Evolutionary conservation across 1,284 basidiomycete species (phyloP), one percentile per base, ranked within the genome.

Genomic region (Heterobasidion parviporum): DNA sequence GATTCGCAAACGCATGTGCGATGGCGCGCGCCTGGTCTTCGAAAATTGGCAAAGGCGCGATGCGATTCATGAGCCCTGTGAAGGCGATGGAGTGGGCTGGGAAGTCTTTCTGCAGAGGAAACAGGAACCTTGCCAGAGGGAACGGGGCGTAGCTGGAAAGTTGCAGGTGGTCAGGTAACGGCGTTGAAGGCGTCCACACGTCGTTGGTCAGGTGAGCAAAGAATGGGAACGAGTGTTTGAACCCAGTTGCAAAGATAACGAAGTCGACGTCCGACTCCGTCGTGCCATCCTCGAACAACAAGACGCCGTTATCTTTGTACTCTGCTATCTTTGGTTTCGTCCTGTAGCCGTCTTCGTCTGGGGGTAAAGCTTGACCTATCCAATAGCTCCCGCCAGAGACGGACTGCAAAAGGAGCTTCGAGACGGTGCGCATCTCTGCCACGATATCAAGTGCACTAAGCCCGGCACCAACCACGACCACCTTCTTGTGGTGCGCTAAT

Each of bases 241-340:
- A 92, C 8, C 89, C 89, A 6, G 89, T 92, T 2, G 87, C 89
- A 9, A 91, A 70, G 52, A 90, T 80, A 59, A 79, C 81, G 56
- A 79, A 70, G 60, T 85, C 81, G 53, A 91, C 72, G 5, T 71
- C 74, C 41, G 67, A 62, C 64, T 87, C 83, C 8, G 67, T 63
- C 3, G 76, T 71, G 1, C 80, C 83, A 58, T 86, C 84, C 57
- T 78, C 79, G 63, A 89, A 87, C 26, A 74, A 62, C 8, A 86
- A 80, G 48, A 69, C 68, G 4, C 79, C 80, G 36, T 70, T 62
- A 83, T 41, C 38, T 6, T 41, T 41, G 1, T 82, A 79, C 52
- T 68, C 68, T 14, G 70, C 64, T n/a, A 81, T 70, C 9, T 71
- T 71, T 0, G 74, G 77, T 51, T 77, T 74, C 10, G 66, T 67